phyloP scores from a whole-genome alignment of 495 filamentous ascomycete species.

The Astrothelium subdiscretum region DNA sequence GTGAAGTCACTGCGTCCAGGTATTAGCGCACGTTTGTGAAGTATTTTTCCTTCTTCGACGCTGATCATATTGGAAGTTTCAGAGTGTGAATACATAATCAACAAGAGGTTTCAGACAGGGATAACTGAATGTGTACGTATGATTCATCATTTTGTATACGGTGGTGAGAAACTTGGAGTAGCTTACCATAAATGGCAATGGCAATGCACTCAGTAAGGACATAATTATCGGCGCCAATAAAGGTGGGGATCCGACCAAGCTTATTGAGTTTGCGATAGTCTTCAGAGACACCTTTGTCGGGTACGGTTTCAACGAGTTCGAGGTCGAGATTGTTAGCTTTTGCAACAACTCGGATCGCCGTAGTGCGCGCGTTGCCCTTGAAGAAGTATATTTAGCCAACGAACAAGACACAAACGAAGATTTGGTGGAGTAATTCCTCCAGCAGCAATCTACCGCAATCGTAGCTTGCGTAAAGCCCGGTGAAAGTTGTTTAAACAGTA shows the following conservation, averaged over 20 bases:
- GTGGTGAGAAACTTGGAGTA: constrained; percentile 6
- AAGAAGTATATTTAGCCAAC: constrained; percentile 7
- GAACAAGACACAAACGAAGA: not conserved
- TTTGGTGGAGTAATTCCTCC: not conserved
- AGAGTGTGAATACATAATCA: constrained; percentile 54
- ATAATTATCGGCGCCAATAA: constrained; percentile 88
- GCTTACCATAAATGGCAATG: constrained; percentile 92
- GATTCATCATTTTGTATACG: constrained; percentile 60
- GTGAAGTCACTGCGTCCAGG: constrained; percentile 66
- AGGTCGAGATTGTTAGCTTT: constrained; percentile 91
- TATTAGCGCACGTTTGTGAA: not conserved
- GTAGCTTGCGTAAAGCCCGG: not conserved
- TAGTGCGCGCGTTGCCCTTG: constrained; percentile 82
- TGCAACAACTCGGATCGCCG: constrained; percentile 76
- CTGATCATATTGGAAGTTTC: constrained; percentile 25
- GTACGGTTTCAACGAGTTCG: constrained; percentile 63
- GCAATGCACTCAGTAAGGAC: constrained; percentile 80
- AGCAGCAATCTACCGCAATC: not conserved
- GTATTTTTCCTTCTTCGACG: not conserved
- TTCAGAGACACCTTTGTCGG: constrained; percentile 41
- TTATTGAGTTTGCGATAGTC: constrained; percentile 81
- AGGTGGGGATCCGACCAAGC: constrained; percentile 83
- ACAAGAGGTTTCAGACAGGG: constrained; percentile 94
- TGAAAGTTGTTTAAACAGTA: constrained; percentile 2
- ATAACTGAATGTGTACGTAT: constrained; percentile 76